Percentiles rank a stretch among this genome's conserved stretches.
These are phyloP conservation scores for Coleophoma crateriformis DNA, from an alignment of 2,329 filamentous ascomycete species.

Conservation along the genomic window DNA sequence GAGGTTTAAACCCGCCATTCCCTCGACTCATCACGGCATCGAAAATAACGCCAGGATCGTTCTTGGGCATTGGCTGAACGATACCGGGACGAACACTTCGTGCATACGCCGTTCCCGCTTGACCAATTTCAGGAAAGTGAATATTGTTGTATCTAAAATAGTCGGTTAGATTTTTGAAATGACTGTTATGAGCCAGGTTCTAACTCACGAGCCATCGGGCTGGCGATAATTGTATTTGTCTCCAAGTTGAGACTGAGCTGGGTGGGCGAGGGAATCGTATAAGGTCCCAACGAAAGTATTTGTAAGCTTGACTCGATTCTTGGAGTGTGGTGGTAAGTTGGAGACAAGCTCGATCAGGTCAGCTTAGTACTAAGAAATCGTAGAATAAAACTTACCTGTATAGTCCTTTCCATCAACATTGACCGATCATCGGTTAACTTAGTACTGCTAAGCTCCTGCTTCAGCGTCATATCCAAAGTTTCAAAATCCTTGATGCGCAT, in stretches of 20 bases:
- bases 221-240: slow-evolving; percentile 60
- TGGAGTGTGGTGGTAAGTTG: slow-evolving; percentile 20
- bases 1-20: slow-evolving; percentile 47
- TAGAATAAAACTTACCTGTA: too few species aligned
- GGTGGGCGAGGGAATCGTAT: slow-evolving; percentile 70
- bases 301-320: slow-evolving; percentile 41
- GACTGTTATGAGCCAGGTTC: too few species aligned
- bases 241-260: slow-evolving; percentile 60
- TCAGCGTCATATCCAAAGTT: too few species aligned
- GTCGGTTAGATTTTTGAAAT: too few species aligned
- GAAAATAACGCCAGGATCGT: slow-evolving; percentile 59
- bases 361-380: too few species aligned
- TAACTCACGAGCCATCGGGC: slow-evolving; percentile 53
- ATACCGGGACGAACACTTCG: slow-evolving; percentile 56
- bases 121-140: slow-evolving; percentile 58
- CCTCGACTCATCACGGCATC: slow-evolving; percentile 52
- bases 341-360: slow-evolving; percentile 43
- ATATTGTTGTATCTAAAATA: slow-evolving; percentile 52
- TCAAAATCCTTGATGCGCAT: too few species aligned
- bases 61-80: slow-evolving; percentile 54
- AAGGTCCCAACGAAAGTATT: slow-evolving; percentile 63
- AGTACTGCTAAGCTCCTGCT: too few species aligned
- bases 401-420: too few species aligned
- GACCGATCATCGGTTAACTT: too few species aligned
- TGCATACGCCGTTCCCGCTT: slow-evolving; percentile 62